Base-by-base conservation (phyloP, 169 alveolate genomes). In the Eimeria praecox region DNA sequence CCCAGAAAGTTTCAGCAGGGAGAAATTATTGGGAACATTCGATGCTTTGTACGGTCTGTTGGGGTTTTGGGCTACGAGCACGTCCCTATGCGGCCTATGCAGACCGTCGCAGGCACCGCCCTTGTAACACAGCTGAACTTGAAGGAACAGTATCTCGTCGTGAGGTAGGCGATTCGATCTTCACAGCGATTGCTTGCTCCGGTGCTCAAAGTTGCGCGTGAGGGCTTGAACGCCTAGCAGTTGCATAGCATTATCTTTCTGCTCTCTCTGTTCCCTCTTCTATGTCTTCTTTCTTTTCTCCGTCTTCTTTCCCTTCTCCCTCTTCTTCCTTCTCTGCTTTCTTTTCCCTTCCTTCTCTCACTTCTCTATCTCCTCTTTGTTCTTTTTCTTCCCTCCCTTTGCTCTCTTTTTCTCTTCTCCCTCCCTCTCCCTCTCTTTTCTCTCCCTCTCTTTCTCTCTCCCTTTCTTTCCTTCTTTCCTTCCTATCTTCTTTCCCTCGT, bases 21-120 rank as follows among this genome's bases (percentile, higher is more conserved):
- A 22, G 97, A 96, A 59, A 52, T 96, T 14, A 92, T 96, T 35
- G 97, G 97, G 9, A 96, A 96, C 64, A 95, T 96, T 38, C 95
- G 96, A 75, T 96, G 97, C 89, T 95, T 90, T 71, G 82, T 95
- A 6, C 95, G 97, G 54, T 95, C 97, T 22, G 96, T 96, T 18
- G 97, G 97, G 18, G 96, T 95, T 49, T 94, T 91, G 49, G 92
- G 66, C 27, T 95, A 96, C 54, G 96, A 95, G 59, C 94, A 95
- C 38, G 86, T 96, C 80, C 95, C 94, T 38, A 62, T 95, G 71
- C 97, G 97, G 22, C 95, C 97, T 2, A 96, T 90, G 56, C 93
- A 94, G 92, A 96, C 97, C 38, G 95, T 96, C 46, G 90, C 95
- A 44, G 97, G 97, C 46, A 96, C 97, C 24, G 97, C 97, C 27